Conservation (phyloP, 768 basidiomycete species). For the Sporobolomyces roseus region DNA sequence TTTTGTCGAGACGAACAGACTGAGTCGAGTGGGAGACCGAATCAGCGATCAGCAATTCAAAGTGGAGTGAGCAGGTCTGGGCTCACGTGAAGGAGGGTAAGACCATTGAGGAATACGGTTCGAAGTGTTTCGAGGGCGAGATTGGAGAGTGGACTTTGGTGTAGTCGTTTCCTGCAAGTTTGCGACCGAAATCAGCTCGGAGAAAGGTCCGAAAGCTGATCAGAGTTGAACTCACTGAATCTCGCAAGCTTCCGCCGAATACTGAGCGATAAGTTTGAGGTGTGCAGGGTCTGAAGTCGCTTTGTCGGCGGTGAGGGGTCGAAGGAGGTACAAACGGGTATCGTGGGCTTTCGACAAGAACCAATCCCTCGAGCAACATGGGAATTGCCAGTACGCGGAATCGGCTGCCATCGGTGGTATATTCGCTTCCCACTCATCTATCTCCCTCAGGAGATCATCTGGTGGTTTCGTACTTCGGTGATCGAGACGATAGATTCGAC, state of each 20-base stretch:
- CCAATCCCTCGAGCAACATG: conserved; percentile 26
- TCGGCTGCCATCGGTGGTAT: conserved; percentile 16
- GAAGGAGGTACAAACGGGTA: conserved; percentile 25
- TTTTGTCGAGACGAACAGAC: conserved; percentile 14
- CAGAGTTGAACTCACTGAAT: conserved; percentile 12
- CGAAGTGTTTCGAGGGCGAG: conserved; percentile 28
- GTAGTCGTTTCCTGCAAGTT: conserved; percentile 28
- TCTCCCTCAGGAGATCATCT: neutral
- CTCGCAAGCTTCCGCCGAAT: conserved; percentile 27
- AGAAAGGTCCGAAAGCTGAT: no score
- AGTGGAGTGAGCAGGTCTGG: neutral
- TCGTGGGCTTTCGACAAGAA: conserved; percentile 18
- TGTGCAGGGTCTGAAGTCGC: conserved; percentile 4
- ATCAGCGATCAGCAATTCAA: neutral
- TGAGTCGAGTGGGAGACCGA: neutral
- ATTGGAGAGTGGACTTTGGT: conserved; percentile 5
- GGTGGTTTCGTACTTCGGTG: neutral
- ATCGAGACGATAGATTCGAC: conserved; percentile 29
- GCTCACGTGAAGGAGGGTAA: conserved; percentile 32
- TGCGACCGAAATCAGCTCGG: no score
- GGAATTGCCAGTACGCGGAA: neutral
- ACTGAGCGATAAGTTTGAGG: conserved; percentile 16
- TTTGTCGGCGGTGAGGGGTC: conserved; percentile 15
- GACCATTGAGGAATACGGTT: conserved; percentile 31
- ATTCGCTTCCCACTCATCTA: conserved; percentile 26